These are phyloP conservation scores for Schizochytrium sp. DNA, from an alignment of 108 stramenopile species.

Conservation along the genomic window DNA sequence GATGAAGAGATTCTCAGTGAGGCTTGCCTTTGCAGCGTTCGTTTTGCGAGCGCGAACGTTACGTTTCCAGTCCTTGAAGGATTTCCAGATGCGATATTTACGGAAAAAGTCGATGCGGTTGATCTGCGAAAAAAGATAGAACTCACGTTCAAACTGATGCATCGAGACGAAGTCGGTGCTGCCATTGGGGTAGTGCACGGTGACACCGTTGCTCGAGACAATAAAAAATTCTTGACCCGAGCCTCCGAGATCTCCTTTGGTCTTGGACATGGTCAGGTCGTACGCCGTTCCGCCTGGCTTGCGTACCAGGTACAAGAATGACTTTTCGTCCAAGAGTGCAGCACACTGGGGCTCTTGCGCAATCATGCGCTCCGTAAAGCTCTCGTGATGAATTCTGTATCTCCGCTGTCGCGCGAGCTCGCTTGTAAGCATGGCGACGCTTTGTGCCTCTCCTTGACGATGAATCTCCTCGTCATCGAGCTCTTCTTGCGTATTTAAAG, in stretches of 20 bases:
- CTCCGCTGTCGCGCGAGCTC: not conserved
- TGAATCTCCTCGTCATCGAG: too few species aligned
- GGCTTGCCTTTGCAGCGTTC: not conserved
- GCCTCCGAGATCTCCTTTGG: not conserved
- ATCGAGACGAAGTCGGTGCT: slow-evolving; percentile 45
- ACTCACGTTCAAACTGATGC: slow-evolving; percentile 52
- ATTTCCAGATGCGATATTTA: slow-evolving; percentile 44
- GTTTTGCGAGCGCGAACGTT: slow-evolving; percentile 33
- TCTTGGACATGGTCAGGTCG: not conserved
- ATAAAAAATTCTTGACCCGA: not conserved
- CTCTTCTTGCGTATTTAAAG: too few species aligned
- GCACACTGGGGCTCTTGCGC: not conserved
- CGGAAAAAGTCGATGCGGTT: slow-evolving; percentile 41
- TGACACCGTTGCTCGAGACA: not conserved
- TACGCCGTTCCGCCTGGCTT: slow-evolving; percentile 6
- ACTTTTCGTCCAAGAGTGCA: not conserved
- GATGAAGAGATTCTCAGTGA: slow-evolving; percentile 36
- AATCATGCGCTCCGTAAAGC: not conserved
- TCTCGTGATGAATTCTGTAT: not conserved
- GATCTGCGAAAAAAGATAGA: slow-evolving; percentile 38
- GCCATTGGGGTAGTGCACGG: slow-evolving; percentile 33
- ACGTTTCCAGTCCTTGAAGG: slow-evolving; percentile 46
- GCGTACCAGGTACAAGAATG: not conserved
- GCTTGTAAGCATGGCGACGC: not conserved
- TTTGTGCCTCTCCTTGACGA: not conserved